Evolutionary conservation across 1,139 yeast genomes (phyloP).

Genomic region (Hemisphaericaspora subhashii): DNA sequence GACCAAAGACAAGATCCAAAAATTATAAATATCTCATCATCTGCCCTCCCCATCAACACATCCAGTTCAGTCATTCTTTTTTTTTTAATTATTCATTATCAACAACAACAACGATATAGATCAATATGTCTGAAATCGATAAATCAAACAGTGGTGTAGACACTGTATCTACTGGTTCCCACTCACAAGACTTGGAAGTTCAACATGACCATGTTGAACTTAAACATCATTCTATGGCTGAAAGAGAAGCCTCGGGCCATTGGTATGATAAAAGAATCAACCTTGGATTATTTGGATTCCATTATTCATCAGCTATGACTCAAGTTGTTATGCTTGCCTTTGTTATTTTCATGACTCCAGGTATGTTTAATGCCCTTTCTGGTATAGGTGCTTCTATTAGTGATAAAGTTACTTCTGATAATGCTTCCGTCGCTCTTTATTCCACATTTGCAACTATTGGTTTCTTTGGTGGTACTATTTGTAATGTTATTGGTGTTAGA

Average conservation of each 20-base stretch:
- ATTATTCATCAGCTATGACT: slow-evolving; percentile 43
- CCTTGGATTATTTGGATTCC: slow-evolving; percentile 10
- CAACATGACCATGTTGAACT: slow-evolving; percentile 24
- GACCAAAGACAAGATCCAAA: not conserved
- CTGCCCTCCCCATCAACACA: not conserved
- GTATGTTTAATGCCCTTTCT: slow-evolving; percentile 57
- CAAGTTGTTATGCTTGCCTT: slow-evolving; percentile 51
- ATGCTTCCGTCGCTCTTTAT: slow-evolving; percentile 56
- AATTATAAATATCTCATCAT: not conserved
- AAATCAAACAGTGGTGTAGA: not conserved
- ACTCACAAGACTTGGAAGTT: slow-evolving; percentile 8
- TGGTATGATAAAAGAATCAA: slow-evolving; percentile 41
- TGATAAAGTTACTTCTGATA: slow-evolving; percentile 44
- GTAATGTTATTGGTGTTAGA: slow-evolving; percentile 53
- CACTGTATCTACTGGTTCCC: not conserved
- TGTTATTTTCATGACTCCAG: slow-evolving; percentile 55
- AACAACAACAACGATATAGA: not conserved
- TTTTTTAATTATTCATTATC: not conserved
- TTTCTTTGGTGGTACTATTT: slow-evolving; percentile 59
- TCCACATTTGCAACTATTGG: slow-evolving; percentile 59
- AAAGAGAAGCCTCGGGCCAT: slow-evolving; percentile 31
- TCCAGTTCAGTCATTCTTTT: not conserved
- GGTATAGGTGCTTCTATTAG: slow-evolving; percentile 55
- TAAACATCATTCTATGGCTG: slow-evolving; percentile 27
- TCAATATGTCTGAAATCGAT: slow-evolving; percentile 1